Base-by-base conservation (phyloP, 1,284 basidiomycete species). In the Xanthoconium separans region DNA sequence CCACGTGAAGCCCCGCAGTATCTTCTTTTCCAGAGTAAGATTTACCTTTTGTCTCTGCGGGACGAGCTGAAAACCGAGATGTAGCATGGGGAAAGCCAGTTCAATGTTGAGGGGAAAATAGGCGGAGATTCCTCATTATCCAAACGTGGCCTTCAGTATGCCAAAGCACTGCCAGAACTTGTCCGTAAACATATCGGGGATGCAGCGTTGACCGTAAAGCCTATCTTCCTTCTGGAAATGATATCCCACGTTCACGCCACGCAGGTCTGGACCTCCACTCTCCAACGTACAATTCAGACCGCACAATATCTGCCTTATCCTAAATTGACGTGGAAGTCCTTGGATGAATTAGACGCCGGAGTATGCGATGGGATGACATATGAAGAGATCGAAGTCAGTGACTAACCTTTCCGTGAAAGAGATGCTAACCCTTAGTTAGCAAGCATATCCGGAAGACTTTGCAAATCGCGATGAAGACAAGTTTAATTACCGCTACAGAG, bases 281-380 rank as follows among this genome's bases (percentile, higher is more conserved):
- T 99, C 36, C 83, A 88, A 58, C 82, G 96, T 22, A 99, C 96
- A 3, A 92, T 93, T 20, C 94, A 98, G 72, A 99, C 97, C 0
- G 95, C 86, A 0, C 81, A 85, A 41, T 68, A 83, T 59, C 77
- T 99, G 13, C 85, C 90, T 1, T 98, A 95, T 69, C 81, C 88
- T 42, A 97, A 99, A 69, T 77, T 99, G 59, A 98, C 95, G 1
- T 99, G 97, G 97, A 99, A 99, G 72, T 94, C 93, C 5, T 77
- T 99, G 34, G 97, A 99, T 67, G 97, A 99, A 72, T 80, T 99
- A 12, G 97, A 99, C 71, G 97, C 97, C 4, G 96, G 97, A 40
- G 97, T 99, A 15, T 99, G 97, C 66, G 97, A 99, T 73, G 95
- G 90, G 13, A 99, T 99, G 97, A 99, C 97, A 1, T 99, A 99